These are phyloP conservation scores for Monosporascus ibericus DNA, from an alignment of 2,329 filamentous ascomycete species.

Conservation along the genomic window DNA sequence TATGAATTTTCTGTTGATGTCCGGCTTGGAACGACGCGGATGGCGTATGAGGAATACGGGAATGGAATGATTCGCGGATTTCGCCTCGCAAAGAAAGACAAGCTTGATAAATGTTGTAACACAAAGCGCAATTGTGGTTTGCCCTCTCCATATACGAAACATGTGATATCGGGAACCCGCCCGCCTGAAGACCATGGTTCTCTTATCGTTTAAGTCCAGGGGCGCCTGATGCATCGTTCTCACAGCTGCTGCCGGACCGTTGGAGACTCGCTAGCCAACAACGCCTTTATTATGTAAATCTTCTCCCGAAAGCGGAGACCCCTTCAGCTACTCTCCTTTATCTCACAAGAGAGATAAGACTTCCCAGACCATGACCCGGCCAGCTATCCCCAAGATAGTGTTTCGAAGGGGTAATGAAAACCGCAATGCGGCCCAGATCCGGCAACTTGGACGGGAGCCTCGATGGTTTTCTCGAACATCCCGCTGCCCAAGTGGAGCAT, in stretches of 20 bases:
- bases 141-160: neutral
- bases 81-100: neutral
- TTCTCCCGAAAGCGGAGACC: neutral
- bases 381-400: neutral
- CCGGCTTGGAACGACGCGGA: neutral
- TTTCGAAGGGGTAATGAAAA: slow-evolving; percentile 1
- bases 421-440: neutral
- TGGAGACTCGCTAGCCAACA: too few species aligned
- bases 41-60: neutral
- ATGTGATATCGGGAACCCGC: neutral
- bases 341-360: neutral
- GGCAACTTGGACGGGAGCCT: neutral
- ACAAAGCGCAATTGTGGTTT: neutral
- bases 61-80: neutral
- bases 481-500: too few species aligned
- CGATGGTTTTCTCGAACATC: too few species aligned
- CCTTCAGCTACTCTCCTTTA: neutral
- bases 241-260: neutral
- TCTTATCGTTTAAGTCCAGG: neutral
- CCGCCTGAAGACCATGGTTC: too few species aligned
- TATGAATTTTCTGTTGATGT: neutral
- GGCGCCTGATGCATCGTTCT: too few species aligned
- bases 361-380: neutral
- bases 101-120: neutral
- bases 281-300: neutral